Evolutionary conservation across 2,329 filamentous ascomycete genomes (phyloP).

Genomic region (Exophiala spinifera): DNA sequence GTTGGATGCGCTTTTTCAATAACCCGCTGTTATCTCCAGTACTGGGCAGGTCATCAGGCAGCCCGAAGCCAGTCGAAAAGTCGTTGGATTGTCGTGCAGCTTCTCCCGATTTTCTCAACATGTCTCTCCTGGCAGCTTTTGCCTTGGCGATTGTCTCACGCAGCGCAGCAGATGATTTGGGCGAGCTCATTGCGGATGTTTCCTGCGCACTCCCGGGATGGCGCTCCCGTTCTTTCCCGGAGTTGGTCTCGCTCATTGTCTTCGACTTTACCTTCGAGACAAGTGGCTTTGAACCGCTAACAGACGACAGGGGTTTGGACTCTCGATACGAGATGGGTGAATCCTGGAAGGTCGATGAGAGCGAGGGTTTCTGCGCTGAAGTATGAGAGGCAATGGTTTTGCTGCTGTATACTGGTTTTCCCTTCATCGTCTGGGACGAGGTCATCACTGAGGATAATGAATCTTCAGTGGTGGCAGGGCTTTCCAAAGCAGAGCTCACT

Average conservation of each 20-base stretch:
- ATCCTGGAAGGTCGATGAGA: slow-evolving; percentile 21
- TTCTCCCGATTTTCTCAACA: background rate
- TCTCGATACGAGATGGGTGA: background rate
- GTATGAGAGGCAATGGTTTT: slow-evolving; percentile 8
- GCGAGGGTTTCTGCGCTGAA: slow-evolving; percentile 11
- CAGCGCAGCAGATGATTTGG: slow-evolving; percentile 74
- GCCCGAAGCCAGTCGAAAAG: too few relatives aligned
- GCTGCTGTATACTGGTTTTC: slow-evolving; percentile 8
- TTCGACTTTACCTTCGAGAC: background rate
- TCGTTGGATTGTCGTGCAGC: too few relatives aligned
- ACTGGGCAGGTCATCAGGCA: slow-evolving; percentile 54
- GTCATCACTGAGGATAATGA: background rate
- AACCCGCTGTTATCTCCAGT: slow-evolving; percentile 63
- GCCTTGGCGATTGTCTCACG: slow-evolving; percentile 91
- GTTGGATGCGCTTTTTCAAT: slow-evolving; percentile 67
- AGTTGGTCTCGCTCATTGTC: background rate
- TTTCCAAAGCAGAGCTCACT: slow-evolving; percentile 12
- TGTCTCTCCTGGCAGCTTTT: slow-evolving; percentile 53
- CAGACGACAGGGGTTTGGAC: background rate
- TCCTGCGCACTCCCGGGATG: background rate
- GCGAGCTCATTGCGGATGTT: slow-evolving; percentile 34
- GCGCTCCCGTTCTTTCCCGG: background rate
- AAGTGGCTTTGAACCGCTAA: background rate
- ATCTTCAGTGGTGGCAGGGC: background rate
- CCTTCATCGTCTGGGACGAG: slow-evolving; percentile 10